Conservation (phyloP, 148 eudicot species). For the Vaccinium darrowii region DNA sequence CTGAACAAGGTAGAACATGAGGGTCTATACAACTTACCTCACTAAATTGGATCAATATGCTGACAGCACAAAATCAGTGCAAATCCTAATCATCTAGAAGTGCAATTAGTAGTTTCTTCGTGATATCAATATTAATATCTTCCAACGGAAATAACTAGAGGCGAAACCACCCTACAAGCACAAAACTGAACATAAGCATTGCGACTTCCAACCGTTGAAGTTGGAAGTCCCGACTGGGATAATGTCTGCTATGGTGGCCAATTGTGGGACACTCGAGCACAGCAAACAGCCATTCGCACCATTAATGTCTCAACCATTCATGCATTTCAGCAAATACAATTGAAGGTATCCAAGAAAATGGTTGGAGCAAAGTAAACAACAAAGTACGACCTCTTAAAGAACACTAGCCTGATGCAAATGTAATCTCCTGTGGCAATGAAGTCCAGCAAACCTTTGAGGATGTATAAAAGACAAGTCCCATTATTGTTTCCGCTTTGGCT, state of each 20-base stretch:
- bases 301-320: neutral
- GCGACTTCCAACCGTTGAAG: neutral
- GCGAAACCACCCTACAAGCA: neutral
- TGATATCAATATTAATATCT: neutral
- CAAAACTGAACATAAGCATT: neutral
- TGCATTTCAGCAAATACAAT: neutral
- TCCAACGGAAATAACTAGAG: neutral
- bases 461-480: neutral
- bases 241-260: neutral
- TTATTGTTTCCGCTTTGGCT: neutral
- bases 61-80: slow-evolving; percentile 20
- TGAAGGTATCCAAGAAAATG: neutral
- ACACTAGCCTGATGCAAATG: neutral
- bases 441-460: neutral
- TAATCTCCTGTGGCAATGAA: neutral
- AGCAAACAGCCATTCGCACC: neutral
- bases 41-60: neutral
- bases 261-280: neutral
- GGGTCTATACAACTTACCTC: neutral
- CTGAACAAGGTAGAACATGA: neutral
- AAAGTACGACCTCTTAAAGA: neutral
- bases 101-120: neutral
- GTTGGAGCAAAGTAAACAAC: neutral
- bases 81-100: neutral
- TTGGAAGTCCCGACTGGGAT: neutral